A percentile compares a stretch with the other conserved stretches of the same genome.
Conservation (phyloP, 805 yeast species). For the Naumovozyma baii region DNA sequence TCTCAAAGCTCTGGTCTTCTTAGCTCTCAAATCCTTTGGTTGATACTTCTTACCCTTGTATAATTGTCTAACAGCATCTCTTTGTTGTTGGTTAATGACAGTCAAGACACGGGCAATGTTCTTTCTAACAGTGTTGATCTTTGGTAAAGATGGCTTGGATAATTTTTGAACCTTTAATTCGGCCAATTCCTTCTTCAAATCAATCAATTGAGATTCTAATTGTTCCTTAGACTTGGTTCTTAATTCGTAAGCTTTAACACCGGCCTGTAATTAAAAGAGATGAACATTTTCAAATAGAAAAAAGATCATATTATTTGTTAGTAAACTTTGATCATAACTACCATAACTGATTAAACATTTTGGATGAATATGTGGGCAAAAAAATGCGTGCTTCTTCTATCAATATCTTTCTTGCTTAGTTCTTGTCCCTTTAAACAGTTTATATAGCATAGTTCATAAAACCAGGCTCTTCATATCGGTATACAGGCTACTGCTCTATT, state of each 20-base stretch:
- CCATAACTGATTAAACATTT: too few relatives aligned
- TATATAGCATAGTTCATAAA: too few relatives aligned
- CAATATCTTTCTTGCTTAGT: too few relatives aligned
- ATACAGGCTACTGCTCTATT: too few relatives aligned
- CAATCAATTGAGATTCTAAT: slow-evolving; percentile 88
- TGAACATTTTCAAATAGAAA: background rate
- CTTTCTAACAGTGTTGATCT: slow-evolving; percentile 95
- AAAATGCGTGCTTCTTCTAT: too few relatives aligned
- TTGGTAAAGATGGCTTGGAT: slow-evolving; percentile 87
- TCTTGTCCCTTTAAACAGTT: too few relatives aligned
- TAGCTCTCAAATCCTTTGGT: slow-evolving; percentile 98
- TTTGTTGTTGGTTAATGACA: slow-evolving; percentile 91
- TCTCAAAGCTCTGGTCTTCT: slow-evolving; percentile 99
- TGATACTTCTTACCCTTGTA: slow-evolving; percentile 90
- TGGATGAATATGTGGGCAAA: too few relatives aligned
- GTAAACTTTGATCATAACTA: background rate
- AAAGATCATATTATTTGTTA: background rate
- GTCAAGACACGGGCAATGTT: slow-evolving; percentile 97
- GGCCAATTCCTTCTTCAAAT: slow-evolving; percentile 94
- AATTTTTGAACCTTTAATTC: slow-evolving; percentile 92
- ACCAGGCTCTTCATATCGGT: too few relatives aligned
- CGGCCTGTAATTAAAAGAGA: slow-evolving; percentile 41
- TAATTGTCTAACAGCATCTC: slow-evolving; percentile 89
- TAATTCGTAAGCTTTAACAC: slow-evolving; percentile 90
- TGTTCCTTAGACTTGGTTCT: slow-evolving; percentile 95